Evolutionary conservation across 2,329 filamentous ascomycete genomes (phyloP), one percentile per base, ranked within the genome.

Genomic region (Botryosphaeria dothidea): DNA sequence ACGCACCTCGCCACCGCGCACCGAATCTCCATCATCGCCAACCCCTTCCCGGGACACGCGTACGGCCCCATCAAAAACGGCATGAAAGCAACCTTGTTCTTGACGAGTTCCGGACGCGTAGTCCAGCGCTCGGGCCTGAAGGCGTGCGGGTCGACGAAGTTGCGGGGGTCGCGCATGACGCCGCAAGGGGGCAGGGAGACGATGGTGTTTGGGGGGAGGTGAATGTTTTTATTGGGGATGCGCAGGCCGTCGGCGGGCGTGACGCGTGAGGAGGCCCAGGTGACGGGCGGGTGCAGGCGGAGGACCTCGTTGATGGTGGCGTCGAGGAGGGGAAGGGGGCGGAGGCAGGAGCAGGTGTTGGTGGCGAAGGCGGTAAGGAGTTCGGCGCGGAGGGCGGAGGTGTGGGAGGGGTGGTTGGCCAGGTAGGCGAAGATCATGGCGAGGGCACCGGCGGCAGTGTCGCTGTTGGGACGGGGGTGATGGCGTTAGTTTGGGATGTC

Each of bases 241-340:
- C 68, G 67, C 29, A 80, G 69, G 27, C 79, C 79, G 54, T 77
- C 70, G n/a, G 75, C 57, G 5, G 78, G 78, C 0, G 79, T 80
- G 11, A 75, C 52, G 2, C 80, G 71, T 29, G 71, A 71, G n/a
- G 78, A 51, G 0, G 73, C 77, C 5, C 72, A 74, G 1, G 77
- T 77, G 1, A 81, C 73, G 0, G 79, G 72, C 3, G 80, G 79
- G 62, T 80, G 72, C 3, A 82, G 70, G 19, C 80, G 75, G 2
- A 82, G 69, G 1, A 78, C 71, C 66, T 82, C 80, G 61, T 81
- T 76, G 70, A 82, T 80, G 21, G 74, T 70, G 17, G 73, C 77
- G 62, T 80, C 78, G 13, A 82, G 72, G 34, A 75, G 70, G 1
- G 70, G 66, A 1, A 56, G 52, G 3, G 67, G 48, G 0, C 66